Evolutionary conservation across 2,329 filamentous ascomycete species (phyloP), one percentile per base, ranked within the genome.

Genomic region (Plectosphaerella cucumerina): DNA sequence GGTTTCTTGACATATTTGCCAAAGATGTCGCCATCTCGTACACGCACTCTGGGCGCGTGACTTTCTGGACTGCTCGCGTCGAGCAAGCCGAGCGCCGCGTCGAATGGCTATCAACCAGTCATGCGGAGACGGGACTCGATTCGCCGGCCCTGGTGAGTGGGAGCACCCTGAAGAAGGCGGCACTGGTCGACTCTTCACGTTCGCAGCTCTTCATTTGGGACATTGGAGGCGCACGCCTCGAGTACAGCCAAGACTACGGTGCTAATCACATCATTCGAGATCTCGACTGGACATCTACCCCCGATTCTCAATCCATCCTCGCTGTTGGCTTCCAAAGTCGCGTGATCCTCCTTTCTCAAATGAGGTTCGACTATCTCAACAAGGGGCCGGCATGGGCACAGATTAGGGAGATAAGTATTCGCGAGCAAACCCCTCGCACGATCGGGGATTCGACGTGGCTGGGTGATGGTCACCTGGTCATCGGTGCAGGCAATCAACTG

Each of bases 371-470:
- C 67, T 96, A 96, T 64, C 76, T 96, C 17, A 90, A 92, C 60
- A 86, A 89, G 54, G 87, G 88, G 1, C 89, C 90, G n/a, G 90
- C 91, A 0, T 97, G 92, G 92, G 87, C 89, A 1, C 78, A 87
- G 21, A 87, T 97, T 52, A 80, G 89, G 44, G 88, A 96, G 63
- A 89, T 97, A 51, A 84, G 80, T 60, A 92, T 91, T 52, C 80
- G 87, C 55, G 86, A 92, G 53, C 74, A 91, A 35, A 96, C 91
- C 12, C 89, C 91, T 23, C 90, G 96, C 65, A 89, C 90, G 0
- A 96, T 97, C 47, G 92, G 91, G 2, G 92, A 97, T 65, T 95
- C 91, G 1, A 90, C 90, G 15, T 99, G 94, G 94, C 74, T 97
- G 12, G 84, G 85, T 23, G 86, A 89, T 60, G 93, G 92, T 1